Evolutionary conservation across 306 rosid genomes (phyloP), one percentile per base, ranked within the genome.

Genomic region (Dryas drummondii): DNA sequence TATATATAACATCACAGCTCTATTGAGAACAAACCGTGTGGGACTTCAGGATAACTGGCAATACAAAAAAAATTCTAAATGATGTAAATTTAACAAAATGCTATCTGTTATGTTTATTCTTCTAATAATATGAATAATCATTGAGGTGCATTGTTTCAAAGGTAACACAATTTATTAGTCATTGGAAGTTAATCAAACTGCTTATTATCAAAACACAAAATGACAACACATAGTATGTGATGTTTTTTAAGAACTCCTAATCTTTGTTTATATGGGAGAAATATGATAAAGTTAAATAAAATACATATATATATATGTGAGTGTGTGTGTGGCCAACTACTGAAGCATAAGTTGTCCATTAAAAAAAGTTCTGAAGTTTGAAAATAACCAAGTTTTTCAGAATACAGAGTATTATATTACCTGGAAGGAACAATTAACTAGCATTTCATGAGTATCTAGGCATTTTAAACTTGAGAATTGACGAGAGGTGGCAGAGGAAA

Each of bases 41-140:
- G 75, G 66, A 72, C 76, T 56, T 42, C 9, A 46, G 64, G 75
- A 71, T 41, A 42, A 70, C 42, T 17, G n/a, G 75, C 19, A 19
- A 13, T 7, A 50, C 5, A 10, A 1, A 55, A 55, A 71, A 6
- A 58, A 6, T 58, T 45, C 17, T 42, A 19, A 54, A 54, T 54
- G 22, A 37, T 12, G 10, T 27, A 26, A 26, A 58, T 4, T 22
- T 11, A 9, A 58, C 13, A 58, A 58, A 7, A 32, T 32, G 37
- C 37, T 32, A 22, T 51, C 1, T 15, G 56, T 13, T 16, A 52
- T 13, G 19, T 52, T 52, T 5, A 52, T 52, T 5, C 56, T 52
- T 52, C 56, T 12, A 52, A 52, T 14, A 52, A 52, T 52, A 14
- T 52, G 17, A 40, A 37, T 6, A 32, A 32, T 32, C 37, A 32